Conservation (phyloP, 73 alveolate genomes). For the Paramecium caudatum region DNA sequence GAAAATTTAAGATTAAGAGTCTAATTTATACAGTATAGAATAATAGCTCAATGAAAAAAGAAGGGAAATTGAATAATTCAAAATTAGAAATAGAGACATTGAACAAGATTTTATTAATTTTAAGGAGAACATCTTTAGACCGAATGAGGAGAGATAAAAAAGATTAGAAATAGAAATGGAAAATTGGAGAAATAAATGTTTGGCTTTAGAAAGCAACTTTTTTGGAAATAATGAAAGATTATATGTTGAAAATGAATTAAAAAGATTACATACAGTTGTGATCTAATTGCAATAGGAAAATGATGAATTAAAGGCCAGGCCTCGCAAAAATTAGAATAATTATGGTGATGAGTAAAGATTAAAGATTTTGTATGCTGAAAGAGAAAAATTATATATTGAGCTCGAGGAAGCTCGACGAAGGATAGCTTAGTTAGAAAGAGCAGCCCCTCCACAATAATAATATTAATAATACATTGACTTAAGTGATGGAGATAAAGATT, state of each 20-base stretch:
- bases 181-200: constrained; percentile 69
- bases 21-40: constrained; percentile 10
- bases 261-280: constrained; percentile 23
- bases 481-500: constrained; percentile 59
- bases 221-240: constrained; percentile 69
- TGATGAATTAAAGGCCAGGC: constrained; percentile 42
- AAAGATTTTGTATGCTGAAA: constrained; percentile 45
- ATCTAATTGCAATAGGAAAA: constrained; percentile 50
- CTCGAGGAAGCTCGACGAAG: constrained; percentile 49
- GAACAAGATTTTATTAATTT: constrained; percentile 62
- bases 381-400: constrained; percentile 49
- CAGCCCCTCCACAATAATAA: not conserved
- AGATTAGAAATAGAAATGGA: constrained; percentile 55
- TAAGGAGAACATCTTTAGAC: constrained; percentile 62
- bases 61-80: constrained; percentile 32
- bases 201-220: constrained; percentile 62
- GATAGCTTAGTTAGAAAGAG: constrained; percentile 38
- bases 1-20: constrained; percentile 47
- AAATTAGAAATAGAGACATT: constrained; percentile 4
- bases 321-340: constrained; percentile 3
- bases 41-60: constrained; percentile 49
- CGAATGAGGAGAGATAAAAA: constrained; percentile 55
- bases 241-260: constrained; percentile 67
- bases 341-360: constrained; percentile 60
- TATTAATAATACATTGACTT: not conserved